These are phyloP conservation scores for Zancudomyces culisetae DNA, from an alignment of 371 early-diverging fungal species.

Conservation along the genomic window DNA sequence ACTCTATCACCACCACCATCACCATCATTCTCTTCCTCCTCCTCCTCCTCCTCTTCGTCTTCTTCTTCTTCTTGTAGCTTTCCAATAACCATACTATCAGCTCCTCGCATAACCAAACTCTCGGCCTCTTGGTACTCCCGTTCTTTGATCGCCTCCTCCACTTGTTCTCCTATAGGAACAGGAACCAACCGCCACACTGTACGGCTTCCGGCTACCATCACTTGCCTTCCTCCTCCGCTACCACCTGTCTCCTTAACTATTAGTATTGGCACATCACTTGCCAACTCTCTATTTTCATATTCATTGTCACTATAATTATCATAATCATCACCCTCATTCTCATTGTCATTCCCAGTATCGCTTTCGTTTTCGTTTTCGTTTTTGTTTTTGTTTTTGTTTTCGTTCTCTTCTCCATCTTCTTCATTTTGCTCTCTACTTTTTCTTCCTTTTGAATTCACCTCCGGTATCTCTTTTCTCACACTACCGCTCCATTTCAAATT, in stretches of 20 bases:
- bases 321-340: no score
- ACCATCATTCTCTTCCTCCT: conserved; percentile 59
- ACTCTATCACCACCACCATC: conserved; percentile 33
- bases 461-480: neutral
- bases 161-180: conserved; percentile 72
- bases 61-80: conserved; percentile 40
- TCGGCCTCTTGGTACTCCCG: conserved; percentile 70
- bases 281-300: conserved; percentile 27
- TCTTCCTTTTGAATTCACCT: neutral
- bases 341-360: no score
- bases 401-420: neutral
- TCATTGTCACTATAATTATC: conserved; percentile 53
- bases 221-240: no score
- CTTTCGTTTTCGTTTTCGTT: no score
- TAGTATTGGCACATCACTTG: conserved; percentile 16
- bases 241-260: conserved; percentile 42
- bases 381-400: no score
- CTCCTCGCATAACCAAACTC: conserved; percentile 67
- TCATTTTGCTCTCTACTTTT: neutral
- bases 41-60: conserved; percentile 50
- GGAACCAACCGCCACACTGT: conserved; percentile 76
- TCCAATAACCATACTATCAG: conserved; percentile 60
- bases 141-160: conserved; percentile 53
- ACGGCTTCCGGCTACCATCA: conserved; percentile 54
- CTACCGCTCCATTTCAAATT: neutral